Evolutionary conservation across 2,329 filamentous ascomycete genomes (phyloP), one percentile per base, ranked within the genome.

Genomic region (Beauveria varroae): DNA sequence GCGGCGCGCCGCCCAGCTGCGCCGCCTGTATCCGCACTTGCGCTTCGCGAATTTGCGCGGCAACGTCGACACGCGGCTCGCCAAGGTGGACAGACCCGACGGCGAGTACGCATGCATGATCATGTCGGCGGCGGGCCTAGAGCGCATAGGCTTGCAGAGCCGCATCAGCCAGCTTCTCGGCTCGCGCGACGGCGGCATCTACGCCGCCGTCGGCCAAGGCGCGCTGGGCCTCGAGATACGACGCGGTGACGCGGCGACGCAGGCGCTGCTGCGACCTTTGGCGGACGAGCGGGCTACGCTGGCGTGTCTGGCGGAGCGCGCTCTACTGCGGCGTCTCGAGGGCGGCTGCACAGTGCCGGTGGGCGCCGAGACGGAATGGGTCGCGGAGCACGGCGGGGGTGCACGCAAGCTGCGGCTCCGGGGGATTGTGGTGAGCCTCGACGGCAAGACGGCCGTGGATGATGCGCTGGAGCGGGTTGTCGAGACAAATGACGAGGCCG

Each of bases 321-420:
- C 86, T 67, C 76, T 99, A 65, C 87, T 99, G 83, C 83, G 93
- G 47, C 87, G 86, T 18, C 80, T 99, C 7, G 93, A 99, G 74
- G 95, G 95, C 60, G 95, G 95, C 18, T 99, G 95, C 78, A 96
- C 90, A 72, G 92, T 97, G 55, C 95, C 95, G 1, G 92, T 99
- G 63, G 95, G 95, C n/a, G 92, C 98, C 3, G 89, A 93, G 78
- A 91, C 89, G 51, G 78, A 79, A 60, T 95, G 90, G 88, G 75
- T 86, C 30, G n/a, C 16, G 9, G 78, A 71, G 12, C 73, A 68
- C 57, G 24, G 16, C 7, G 57, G 26, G 3, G 46, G 16, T 6
- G 44, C 46, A n/a, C 8, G 20, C 14, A 84, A 85, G 71, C 76
- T 97, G 67, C 79, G 84, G 56, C 80, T 98, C 73, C 83, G 86